Conservation (phyloP, 768 basidiomycete species). For the Psilocybe tampanensis region DNA sequence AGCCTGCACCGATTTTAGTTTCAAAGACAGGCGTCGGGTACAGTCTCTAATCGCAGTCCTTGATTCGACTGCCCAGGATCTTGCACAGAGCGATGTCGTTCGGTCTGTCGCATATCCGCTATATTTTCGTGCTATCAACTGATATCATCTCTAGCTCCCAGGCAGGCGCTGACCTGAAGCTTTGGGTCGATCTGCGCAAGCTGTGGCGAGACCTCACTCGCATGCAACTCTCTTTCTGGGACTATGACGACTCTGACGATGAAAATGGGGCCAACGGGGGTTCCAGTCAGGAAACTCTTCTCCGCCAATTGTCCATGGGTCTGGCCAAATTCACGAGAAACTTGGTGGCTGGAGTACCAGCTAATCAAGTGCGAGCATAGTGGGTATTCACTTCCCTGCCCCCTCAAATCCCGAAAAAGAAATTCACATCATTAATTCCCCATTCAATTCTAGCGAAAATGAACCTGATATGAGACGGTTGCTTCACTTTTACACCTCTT, state of each 20-base stretch:
- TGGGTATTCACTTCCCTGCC: conserved; percentile 40
- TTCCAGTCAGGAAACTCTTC: conserved; percentile 29
- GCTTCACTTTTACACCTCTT: conserved; percentile 77
- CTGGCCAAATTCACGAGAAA: conserved; percentile 84
- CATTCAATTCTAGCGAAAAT: conserved; percentile 49
- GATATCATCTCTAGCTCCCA: conserved; percentile 23
- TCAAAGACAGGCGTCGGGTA: conserved; percentile 35
- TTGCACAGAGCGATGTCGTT: conserved; percentile 46
- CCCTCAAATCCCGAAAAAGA: conserved; percentile 3
- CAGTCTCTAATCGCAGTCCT: conserved; percentile 39
- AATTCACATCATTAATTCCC: conserved; percentile 4
- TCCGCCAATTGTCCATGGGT: conserved; percentile 45
- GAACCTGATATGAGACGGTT: conserved; percentile 72
- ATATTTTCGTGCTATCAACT: background rate
- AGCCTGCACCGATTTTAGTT: conserved; percentile 45
- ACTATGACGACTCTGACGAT: conserved; percentile 47
- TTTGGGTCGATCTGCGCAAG: conserved; percentile 58
- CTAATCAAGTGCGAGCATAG: conserved; percentile 77
- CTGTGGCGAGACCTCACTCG: conserved; percentile 58
- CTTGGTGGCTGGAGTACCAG: conserved; percentile 70
- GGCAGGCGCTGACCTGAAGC: conserved; percentile 40
- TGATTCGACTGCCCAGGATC: conserved; percentile 50
- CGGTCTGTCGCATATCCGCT: conserved; percentile 30
- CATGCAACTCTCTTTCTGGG: conserved; percentile 54
- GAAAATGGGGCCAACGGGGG: conserved; percentile 26